phyloP scores from a whole-genome alignment of 208 protist genomes.

The Eutreptiella sp. region DNA sequence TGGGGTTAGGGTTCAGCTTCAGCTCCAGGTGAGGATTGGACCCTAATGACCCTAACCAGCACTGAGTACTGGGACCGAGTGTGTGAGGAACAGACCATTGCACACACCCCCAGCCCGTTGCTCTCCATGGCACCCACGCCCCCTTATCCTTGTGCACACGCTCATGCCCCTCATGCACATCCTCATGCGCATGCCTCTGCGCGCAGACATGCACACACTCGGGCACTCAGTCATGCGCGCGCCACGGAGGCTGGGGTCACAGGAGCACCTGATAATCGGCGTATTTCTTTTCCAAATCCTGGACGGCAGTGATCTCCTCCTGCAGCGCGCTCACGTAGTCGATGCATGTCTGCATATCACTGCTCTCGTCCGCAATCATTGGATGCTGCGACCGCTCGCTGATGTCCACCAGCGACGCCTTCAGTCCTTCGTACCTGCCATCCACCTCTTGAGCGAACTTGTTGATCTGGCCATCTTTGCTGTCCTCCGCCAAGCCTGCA shows the following conservation, averaged over 20 bases:
- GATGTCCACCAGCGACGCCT: conserved; percentile 69
- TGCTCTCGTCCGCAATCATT: conserved; percentile 72
- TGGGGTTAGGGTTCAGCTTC: too few relatives aligned
- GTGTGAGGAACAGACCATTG: too few relatives aligned
- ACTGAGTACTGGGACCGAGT: too few relatives aligned
- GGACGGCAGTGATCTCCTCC: conserved; percentile 61
- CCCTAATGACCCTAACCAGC: too few relatives aligned
- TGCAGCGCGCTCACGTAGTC: conserved; percentile 68
- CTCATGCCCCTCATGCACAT: too few relatives aligned
- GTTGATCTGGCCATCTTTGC: conserved; percentile 73
- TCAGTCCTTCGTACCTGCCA: conserved; percentile 80
- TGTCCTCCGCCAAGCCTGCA: conserved; percentile 60
- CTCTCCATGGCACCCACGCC: too few relatives aligned
- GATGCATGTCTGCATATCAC: conserved; percentile 65
- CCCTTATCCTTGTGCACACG: too few relatives aligned
- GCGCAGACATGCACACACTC: neutral
- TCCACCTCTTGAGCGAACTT: conserved; percentile 83
- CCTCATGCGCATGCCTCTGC: too few relatives aligned
- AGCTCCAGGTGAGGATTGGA: too few relatives aligned
- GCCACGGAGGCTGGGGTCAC: neutral
- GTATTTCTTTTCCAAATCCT: conserved; percentile 72
- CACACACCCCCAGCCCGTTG: too few relatives aligned
- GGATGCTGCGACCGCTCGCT: conserved; percentile 70
- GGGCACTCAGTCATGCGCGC: neutral
- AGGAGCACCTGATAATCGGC: conserved; percentile 60